Evolutionary conservation across 2,329 filamentous ascomycete species (phyloP), one percentile per base, ranked within the genome.

Genomic region (Sordariomycetes sp.): DNA sequence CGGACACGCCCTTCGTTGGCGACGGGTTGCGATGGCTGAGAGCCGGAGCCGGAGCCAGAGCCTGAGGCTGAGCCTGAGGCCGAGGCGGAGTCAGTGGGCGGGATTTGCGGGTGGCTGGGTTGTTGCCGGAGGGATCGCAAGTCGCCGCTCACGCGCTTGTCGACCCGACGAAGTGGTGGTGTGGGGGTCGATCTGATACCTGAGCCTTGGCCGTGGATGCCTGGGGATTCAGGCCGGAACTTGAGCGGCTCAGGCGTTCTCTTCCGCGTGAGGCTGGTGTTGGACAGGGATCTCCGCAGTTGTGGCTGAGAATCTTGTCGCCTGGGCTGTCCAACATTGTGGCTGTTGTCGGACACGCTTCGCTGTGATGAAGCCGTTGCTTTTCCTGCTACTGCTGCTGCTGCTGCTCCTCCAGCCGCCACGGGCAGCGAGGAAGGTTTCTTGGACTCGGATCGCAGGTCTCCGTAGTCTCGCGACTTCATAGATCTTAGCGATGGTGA

Each of bases 1-100:
- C 85, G 84, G 63, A 76, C 79, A 64, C 86, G 87, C 66, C 85
- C 83, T 72, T 87, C 86, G 66, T 90, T 87, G 60, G 81, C 83
- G 61, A 86, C 72, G 50, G 86, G 84, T 55, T 81, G 82, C 46
- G 53, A 34, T 21, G 14, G 21, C 19, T 21, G n/a, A n/a, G n/a
- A n/a, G n/a, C n/a, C n/a, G n/a, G n/a, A n/a, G 25, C n/a, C 25
- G 25, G 25, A 15, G 25, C 14, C 25, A 28, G 25, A 28, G 17
- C 21, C 41, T 33, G 37, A 37, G 38, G 41, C 34, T 37, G 34
- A 34, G 34, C 38, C 37, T 40, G 42, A 40, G 35, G 39, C 44
- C 46, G 34, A 44, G 44, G n/a, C n/a, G n/a, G n/a, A n/a, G n/a
- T n/a, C n/a, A n/a, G n/a, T n/a, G n/a, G n/a, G n/a, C n/a, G n/a